Percentiles rank a stretch among this genome's conserved stretches.
phyloP scores from a whole-genome alignment of 805 yeast genomes.

The Helenozyma rhizophorensis region DNA sequence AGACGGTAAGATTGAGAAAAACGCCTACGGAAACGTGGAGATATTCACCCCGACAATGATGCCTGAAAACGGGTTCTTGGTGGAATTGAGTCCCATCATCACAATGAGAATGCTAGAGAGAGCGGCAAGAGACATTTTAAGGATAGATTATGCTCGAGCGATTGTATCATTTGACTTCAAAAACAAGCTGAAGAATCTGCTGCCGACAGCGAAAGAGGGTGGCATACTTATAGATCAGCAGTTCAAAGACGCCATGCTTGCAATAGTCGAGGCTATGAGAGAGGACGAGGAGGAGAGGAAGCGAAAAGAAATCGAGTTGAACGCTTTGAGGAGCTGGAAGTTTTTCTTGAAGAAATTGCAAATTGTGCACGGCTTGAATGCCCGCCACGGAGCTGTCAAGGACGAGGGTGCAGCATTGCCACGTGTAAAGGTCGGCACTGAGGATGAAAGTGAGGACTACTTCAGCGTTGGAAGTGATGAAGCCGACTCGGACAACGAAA shows the following conservation, averaged over 20 bases:
- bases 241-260: constrained; percentile 54
- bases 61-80: constrained; percentile 70
- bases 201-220: constrained; percentile 59
- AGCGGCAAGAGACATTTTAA: constrained; percentile 63
- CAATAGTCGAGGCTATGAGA: constrained; percentile 45
- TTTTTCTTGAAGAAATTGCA: constrained; percentile 46
- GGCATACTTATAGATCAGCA: constrained; percentile 74
- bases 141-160: constrained; percentile 81
- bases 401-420: constrained; percentile 1
- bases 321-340: constrained; percentile 53
- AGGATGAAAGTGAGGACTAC: constrained; percentile 16
- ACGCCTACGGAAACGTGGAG: constrained; percentile 82
- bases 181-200: constrained; percentile 27
- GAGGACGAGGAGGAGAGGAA: constrained; percentile 48
- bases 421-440: background rate
- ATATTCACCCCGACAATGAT: constrained; percentile 74
- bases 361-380: constrained; percentile 43
- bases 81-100: constrained; percentile 28
- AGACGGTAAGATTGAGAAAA: constrained; percentile 68
- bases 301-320: constrained; percentile 39
- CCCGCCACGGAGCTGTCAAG: constrained; percentile 43
- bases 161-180: constrained; percentile 80
- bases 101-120: constrained; percentile 46
- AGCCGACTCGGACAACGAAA: constrained; percentile 8
- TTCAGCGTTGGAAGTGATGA: constrained; percentile 18